Percentiles rank a stretch among this genome's conserved stretches.
These are phyloP conservation scores for Hygrophoropsis aurantiaca DNA, from an alignment of 768 basidiomycete genomes.

Conservation along the genomic window DNA sequence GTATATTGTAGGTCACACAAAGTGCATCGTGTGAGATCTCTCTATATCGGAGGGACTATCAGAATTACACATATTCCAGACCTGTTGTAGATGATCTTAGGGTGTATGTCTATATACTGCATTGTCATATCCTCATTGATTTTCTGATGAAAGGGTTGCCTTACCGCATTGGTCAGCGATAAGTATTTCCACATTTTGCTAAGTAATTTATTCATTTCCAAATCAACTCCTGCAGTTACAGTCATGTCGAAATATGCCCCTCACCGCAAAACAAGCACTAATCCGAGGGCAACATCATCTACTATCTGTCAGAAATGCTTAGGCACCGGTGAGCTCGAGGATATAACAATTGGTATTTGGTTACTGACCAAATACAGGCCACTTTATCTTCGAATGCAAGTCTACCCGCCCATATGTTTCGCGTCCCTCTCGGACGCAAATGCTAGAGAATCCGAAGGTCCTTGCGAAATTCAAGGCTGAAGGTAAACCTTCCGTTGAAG, in stretches of 20 bases:
- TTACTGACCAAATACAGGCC: constrained; percentile 49
- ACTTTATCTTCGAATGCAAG: constrained; percentile 93
- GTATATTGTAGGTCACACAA: too few relatives aligned
- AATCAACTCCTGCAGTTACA: too few relatives aligned
- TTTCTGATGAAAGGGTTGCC: too few relatives aligned
- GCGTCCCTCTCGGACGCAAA: constrained; percentile 85
- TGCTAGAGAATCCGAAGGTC: constrained; percentile 74
- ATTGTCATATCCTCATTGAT: too few relatives aligned
- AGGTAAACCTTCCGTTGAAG: constrained; percentile 76
- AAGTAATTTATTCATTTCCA: too few relatives aligned
- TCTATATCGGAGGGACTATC: too few relatives aligned
- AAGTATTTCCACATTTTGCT: too few relatives aligned
- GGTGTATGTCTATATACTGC: too few relatives aligned
- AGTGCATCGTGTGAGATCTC: too few relatives aligned
- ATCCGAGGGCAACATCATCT: constrained; percentile 59
- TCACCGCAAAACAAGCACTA: constrained; percentile 60
- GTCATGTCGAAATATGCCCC: constrained; percentile 89
- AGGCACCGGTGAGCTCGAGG: constrained; percentile 49
- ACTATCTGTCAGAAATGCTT: constrained; percentile 87
- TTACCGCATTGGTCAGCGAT: too few relatives aligned
- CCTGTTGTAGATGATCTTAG: too few relatives aligned
- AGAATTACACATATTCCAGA: too few relatives aligned
- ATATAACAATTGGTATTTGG: neutral
- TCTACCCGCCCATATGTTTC: constrained; percentile 76
- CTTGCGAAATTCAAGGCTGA: constrained; percentile 67